Conservation (phyloP, 768 basidiomycete genomes). For the Lactarius deliciosus region DNA sequence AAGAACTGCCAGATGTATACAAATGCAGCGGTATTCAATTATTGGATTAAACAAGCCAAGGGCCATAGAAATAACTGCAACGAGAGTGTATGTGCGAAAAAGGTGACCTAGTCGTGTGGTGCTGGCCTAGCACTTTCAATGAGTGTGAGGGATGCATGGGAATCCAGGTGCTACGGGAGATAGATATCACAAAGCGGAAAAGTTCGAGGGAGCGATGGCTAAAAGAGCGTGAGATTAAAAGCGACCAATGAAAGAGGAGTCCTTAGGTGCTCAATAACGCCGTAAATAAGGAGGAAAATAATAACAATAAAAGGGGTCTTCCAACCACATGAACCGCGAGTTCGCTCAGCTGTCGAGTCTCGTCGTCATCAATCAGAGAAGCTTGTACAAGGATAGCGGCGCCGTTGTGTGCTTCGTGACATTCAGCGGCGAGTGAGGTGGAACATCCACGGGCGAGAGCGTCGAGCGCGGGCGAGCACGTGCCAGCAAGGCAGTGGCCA, state of each 20-base stretch:
- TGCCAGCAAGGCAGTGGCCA: not conserved
- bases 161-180: not conserved
- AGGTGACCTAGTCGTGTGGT: not conserved
- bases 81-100: not conserved
- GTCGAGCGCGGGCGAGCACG: conserved; percentile 7
- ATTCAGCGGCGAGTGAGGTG: conserved; percentile 25
- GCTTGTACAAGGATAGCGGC: conserved; percentile 57
- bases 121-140: not conserved
- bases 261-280: not conserved
- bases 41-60: not conserved
- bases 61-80: not conserved
- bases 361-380: conserved; percentile 60
- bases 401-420: conserved; percentile 61
- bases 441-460: not conserved
- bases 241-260: not conserved
- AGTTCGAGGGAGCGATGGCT: not conserved
- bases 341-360: conserved; percentile 68
- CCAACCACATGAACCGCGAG: conserved; percentile 53
- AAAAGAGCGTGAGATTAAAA: not conserved
- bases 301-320: not conserved
- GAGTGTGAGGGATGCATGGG: not conserved
- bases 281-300: too few relatives aligned
- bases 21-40: not conserved
- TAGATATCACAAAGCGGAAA: not conserved
- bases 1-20: not conserved